These are phyloP conservation scores for Telopea speciosissima DNA, from an alignment of 177 flowering plant species.

Conservation along the genomic window DNA sequence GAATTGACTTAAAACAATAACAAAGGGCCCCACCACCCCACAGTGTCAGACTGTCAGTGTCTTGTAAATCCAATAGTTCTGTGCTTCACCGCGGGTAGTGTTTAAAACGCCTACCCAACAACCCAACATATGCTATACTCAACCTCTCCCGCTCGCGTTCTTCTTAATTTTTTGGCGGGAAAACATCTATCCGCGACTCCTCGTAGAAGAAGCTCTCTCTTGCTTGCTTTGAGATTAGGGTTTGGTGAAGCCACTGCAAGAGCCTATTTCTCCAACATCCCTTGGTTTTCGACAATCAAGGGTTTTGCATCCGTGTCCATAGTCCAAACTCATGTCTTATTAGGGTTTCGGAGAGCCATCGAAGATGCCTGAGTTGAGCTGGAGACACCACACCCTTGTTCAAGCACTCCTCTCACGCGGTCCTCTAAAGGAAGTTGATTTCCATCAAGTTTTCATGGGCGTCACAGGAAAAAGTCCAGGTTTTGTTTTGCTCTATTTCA, in stretches of 20 bases:
- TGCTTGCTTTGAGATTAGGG: neutral
- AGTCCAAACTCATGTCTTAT: neutral
- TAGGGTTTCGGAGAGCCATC: neutral
- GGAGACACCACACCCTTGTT: constrained; percentile 75
- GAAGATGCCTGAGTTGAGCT: constrained; percentile 47
- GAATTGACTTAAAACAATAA: too few relatives aligned
- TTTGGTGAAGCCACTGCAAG: neutral
- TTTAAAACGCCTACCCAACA: too few relatives aligned
- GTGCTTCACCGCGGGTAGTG: too few relatives aligned
- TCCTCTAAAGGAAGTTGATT: constrained; percentile 56
- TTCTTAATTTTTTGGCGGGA: too few relatives aligned
- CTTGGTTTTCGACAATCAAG: neutral
- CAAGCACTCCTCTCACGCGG: constrained; percentile 83
- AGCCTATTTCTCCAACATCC: neutral
- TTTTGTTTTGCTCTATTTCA: constrained; percentile 4
- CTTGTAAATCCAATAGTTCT: too few relatives aligned
- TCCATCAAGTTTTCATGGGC: constrained; percentile 46
- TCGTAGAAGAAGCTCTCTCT: too few relatives aligned
- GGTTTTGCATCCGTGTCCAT: neutral
- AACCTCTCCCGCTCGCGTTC: too few relatives aligned
- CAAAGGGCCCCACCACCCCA: too few relatives aligned
- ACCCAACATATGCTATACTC: too few relatives aligned
- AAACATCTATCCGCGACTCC: too few relatives aligned
- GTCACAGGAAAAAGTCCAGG: constrained; percentile 62
- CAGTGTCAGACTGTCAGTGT: too few relatives aligned